Evolutionary conservation across 164 flowering plant genomes (phyloP).

Genomic region (Liriodendron chinense): DNA sequence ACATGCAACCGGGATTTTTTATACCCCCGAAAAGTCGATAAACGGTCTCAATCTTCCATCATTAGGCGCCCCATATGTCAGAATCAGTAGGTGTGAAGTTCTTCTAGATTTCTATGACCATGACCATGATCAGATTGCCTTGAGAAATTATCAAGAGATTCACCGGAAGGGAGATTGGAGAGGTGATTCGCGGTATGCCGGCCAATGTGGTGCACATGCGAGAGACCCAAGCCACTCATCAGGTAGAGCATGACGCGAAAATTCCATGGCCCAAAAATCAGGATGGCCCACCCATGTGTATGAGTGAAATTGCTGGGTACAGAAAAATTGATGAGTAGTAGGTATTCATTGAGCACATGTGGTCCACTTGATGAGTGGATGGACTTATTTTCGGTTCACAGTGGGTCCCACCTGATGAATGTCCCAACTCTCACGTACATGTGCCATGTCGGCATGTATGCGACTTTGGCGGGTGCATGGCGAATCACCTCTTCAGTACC

Average conservation of each 20-base stretch:
- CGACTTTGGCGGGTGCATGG: not conserved
- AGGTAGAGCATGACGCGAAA: not conserved
- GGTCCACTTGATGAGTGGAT: too few species aligned
- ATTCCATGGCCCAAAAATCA: not conserved
- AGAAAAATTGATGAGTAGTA: too few species aligned
- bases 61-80: slow-evolving; percentile 2
- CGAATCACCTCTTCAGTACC: too few species aligned
- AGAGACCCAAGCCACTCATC: not conserved
- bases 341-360: too few species aligned
- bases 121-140: not conserved
- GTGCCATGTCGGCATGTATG: not conserved
- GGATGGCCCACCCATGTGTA: not conserved
- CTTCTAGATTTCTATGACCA: not conserved
- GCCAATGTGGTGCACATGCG: not conserved
- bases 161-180: not conserved
- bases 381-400: too few species aligned
- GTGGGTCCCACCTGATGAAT: not conserved
- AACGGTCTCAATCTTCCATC: not conserved
- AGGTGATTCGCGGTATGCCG: not conserved
- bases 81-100: not conserved
- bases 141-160: not conserved
- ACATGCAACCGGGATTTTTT: slow-evolving; percentile 7
- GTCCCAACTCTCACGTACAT: not conserved
- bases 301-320: too few species aligned
- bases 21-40: not conserved